These are phyloP conservation scores for Nigrospora oryzae DNA, from an alignment of 2,329 filamentous ascomycete species.

Conservation along the genomic window DNA sequence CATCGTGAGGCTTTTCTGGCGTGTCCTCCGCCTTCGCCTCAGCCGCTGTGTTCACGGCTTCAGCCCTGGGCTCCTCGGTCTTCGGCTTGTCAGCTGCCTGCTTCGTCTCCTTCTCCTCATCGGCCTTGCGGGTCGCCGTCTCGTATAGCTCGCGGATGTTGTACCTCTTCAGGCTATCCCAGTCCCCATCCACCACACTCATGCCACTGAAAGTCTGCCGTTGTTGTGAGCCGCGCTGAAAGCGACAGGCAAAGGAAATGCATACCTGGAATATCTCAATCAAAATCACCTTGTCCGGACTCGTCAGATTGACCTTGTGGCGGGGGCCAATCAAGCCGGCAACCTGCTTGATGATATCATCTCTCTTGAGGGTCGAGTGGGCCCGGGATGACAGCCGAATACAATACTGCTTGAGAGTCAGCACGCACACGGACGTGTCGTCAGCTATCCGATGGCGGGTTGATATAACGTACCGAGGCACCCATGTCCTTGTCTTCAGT, in stretches of 20 bases:
- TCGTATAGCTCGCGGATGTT: constrained; percentile 70
- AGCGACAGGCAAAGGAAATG: background rate
- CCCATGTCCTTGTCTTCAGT: constrained; percentile 8
- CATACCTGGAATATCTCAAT: constrained; percentile 73
- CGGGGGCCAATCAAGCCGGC: constrained; percentile 55
- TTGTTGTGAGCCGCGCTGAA: constrained; percentile 6
- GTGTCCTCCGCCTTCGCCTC: background rate
- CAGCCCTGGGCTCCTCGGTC: background rate
- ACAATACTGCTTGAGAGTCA: constrained; percentile 55
- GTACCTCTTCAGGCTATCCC: constrained; percentile 66
- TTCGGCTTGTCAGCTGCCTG: background rate
- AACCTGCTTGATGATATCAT: constrained; percentile 62
- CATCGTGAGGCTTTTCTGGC: no score
- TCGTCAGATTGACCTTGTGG: constrained; percentile 70
- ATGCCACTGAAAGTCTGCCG: constrained; percentile 65
- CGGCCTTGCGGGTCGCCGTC: constrained; percentile 12
- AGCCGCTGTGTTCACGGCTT: background rate
- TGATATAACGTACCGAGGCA: constrained; percentile 32
- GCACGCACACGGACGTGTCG: background rate
- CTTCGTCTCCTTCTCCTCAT: constrained; percentile 4
- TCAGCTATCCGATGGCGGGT: background rate
- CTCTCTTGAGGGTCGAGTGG: constrained; percentile 59
- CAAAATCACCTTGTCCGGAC: constrained; percentile 70
- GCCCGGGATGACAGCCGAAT: constrained; percentile 73
- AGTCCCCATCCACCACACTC: constrained; percentile 69